These are phyloP conservation scores for Saccharomyces hybrid DNA, from an alignment of 1,139 yeast species.

Conservation along the genomic window DNA sequence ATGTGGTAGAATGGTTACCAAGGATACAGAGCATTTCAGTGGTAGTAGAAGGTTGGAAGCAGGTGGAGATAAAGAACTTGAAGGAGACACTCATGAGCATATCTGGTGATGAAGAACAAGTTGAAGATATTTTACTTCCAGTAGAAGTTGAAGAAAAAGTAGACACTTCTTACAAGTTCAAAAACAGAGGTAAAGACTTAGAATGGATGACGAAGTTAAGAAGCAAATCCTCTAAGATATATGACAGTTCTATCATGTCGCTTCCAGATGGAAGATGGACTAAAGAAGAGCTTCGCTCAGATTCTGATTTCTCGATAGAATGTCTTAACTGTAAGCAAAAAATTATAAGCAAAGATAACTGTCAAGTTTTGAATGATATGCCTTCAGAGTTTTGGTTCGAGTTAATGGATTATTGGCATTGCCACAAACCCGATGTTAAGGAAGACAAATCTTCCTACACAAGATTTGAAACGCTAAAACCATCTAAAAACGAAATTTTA, in stretches of 20 bases:
- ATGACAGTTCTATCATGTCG: constrained; percentile 11
- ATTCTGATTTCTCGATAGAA: background rate
- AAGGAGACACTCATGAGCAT: background rate
- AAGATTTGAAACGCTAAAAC: constrained; percentile 17
- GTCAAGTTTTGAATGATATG: constrained; percentile 45
- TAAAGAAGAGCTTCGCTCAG: constrained; percentile 3
- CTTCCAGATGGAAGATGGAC: constrained; percentile 19
- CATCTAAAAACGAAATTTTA: constrained; percentile 20
- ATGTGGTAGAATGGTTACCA: constrained; percentile 13
- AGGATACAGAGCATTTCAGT: constrained; percentile 14
- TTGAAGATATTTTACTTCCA: background rate
- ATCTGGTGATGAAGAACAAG: background rate
- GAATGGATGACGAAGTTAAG: background rate
- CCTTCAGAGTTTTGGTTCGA: constrained; percentile 95
- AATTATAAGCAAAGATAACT: constrained; percentile 13
- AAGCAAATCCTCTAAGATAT: constrained; percentile 4
- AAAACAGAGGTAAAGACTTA: background rate
- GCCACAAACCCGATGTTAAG: constrained; percentile 68
- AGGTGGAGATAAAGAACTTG: constrained; percentile 3
- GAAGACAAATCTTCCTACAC: constrained; percentile 2
- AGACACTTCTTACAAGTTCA: background rate
- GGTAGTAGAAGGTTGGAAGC: constrained; percentile 9
- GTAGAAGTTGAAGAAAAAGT: background rate
- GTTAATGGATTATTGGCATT: constrained; percentile 96
- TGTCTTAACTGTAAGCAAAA: constrained; percentile 15